Conservation (phyloP, 2,329 filamentous ascomycete species). For the Penicillium palitans region DNA sequence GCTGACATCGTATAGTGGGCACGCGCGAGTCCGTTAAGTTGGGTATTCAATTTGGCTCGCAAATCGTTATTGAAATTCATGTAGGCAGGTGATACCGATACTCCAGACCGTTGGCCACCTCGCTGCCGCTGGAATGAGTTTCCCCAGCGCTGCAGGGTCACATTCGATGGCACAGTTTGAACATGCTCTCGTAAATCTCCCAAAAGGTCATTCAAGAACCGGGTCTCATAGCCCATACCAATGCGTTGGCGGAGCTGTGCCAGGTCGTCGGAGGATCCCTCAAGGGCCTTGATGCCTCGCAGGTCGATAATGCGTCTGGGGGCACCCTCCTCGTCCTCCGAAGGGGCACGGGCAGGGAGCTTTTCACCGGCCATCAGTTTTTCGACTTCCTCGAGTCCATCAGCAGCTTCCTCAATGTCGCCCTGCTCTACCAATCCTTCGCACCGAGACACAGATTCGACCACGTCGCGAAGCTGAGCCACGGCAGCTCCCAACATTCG, state of each 20-base stretch:
- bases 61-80: slow-evolving; percentile 70
- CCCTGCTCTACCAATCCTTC: slow-evolving; percentile 80
- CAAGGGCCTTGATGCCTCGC: slow-evolving; percentile 72
- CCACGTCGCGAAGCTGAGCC: slow-evolving; percentile 75
- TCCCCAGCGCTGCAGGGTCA: slow-evolving; percentile 83
- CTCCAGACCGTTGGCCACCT: slow-evolving; percentile 64
- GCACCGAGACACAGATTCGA: slow-evolving; percentile 71
- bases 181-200: slow-evolving; percentile 79
- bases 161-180: slow-evolving; percentile 66
- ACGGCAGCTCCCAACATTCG: slow-evolving; percentile 79
- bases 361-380: slow-evolving; percentile 74
- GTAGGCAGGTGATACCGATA: slow-evolving; percentile 75
- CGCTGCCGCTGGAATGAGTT: slow-evolving; percentile 71
- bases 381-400: slow-evolving; percentile 75
- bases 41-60: slow-evolving; percentile 67
- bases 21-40: slow-evolving; percentile 75
- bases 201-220: slow-evolving; percentile 76
- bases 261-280: slow-evolving; percentile 76
- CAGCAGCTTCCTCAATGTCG: slow-evolving; percentile 77
- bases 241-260: slow-evolving; percentile 74
- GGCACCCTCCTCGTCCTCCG: slow-evolving; percentile 28
- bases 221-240: slow-evolving; percentile 80
- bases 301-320: slow-evolving; percentile 62
- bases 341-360: slow-evolving; percentile 31
- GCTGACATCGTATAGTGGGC: slow-evolving; percentile 78